A percentile compares a stretch with the other conserved stretches of the same genome.
These are phyloP conservation scores for Colletotrichum sp. DNA, from an alignment of 2,329 filamentous ascomycete genomes.

Conservation along the genomic window DNA sequence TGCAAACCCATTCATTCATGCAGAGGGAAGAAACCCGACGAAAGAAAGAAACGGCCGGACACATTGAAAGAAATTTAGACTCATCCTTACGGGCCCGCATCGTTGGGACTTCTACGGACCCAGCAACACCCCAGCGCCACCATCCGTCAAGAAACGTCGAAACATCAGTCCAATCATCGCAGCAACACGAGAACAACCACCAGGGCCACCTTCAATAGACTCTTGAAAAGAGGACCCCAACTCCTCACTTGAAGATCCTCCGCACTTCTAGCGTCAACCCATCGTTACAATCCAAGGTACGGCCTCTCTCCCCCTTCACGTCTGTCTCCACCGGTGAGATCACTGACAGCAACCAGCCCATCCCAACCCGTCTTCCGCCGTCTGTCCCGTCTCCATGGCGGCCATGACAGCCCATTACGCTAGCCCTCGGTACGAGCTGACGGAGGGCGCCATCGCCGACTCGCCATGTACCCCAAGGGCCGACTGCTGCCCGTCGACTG, in stretches of 20 bases:
- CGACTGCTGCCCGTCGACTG: neutral
- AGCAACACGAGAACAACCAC: neutral
- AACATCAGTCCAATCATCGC: conserved; percentile 1
- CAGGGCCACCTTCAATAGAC: neutral
- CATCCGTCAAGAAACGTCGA: neutral
- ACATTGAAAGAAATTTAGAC: neutral
- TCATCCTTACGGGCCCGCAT: neutral
- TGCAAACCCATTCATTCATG: neutral
- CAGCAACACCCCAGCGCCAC: neutral
- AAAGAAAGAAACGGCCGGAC: neutral
- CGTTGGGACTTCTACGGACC: neutral
- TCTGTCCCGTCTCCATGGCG: neutral
- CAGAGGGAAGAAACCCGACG: neutral
- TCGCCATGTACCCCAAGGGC: neutral
- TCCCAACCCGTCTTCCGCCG: neutral
- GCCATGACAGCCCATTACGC: neutral
- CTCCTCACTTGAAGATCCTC: neutral
- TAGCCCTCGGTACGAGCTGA: neutral
- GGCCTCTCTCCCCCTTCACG: neutral
- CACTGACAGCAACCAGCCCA: neutral
- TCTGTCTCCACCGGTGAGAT: neutral
- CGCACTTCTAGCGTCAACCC: neutral
- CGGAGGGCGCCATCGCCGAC: neutral
- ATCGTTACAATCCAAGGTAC: neutral
- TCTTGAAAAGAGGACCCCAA: neutral